Evolutionary conservation across 2,329 filamentous ascomycete genomes (phyloP), one percentile per base, ranked within the genome.

Genomic region (Fusarium chuoi): DNA sequence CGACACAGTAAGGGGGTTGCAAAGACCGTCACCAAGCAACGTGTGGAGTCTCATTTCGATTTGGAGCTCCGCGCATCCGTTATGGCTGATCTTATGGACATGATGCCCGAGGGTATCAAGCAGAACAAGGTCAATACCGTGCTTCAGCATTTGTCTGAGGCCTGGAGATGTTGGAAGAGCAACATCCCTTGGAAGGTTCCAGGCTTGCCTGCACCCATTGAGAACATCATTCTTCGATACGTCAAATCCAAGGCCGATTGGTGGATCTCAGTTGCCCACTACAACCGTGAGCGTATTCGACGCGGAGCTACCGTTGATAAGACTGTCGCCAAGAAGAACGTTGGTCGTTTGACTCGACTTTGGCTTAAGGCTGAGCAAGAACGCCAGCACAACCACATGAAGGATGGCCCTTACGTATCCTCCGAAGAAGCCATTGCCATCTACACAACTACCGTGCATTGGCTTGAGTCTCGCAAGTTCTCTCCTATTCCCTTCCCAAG

Each of bases 121-220:
- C 96, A 99, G 82, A 99, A 96, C 86, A 99, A 99, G 85, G 95
- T 99, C 83, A 98, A 99, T 83, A 98, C 95, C 4, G 96, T 99
- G 49, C 86, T 99, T 61, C 96, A 98, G 80, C 97, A 99, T 88
- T 85, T 99, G 46, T 98, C 96, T 0, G 96, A 99, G 85, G 96
- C 96, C 20, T 99, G 96, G 96, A 90, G 96, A 85, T 99, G 96
- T 86, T 99, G 96, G 96, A 99, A 99, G 91, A 98, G 95, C 84
- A 99, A 99, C 80, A 99, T 99, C 76, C 96, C 96, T 1, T 99
- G 96, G 96, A 99, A 99, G 86, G 96, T 99, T 6, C 96, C 96
- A 58, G 97, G 96, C 42, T 84, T 99, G 69, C 96, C 96, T 45
- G 97, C 97, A 20, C 96, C 96, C 1, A 98, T 99, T 73, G 96